A percentile compares a stretch with the other conserved stretches of the same genome.
Conservation (phyloP, 2,329 filamentous ascomycete genomes). For the Penicillium paneum region DNA sequence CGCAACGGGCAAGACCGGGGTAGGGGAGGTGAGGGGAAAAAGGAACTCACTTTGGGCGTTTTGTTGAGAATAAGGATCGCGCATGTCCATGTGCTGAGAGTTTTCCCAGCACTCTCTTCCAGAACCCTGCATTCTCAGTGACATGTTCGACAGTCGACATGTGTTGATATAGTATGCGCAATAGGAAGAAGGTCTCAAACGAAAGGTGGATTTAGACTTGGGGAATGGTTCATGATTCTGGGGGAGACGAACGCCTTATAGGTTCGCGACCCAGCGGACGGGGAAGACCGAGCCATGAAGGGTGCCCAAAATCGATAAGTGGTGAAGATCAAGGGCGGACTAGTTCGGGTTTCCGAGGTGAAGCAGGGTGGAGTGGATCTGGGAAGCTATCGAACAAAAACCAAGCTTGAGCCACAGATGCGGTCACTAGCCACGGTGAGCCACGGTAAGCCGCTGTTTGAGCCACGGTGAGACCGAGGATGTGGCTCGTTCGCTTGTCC, state of each 20-base stretch:
- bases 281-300: conserved; percentile 19
- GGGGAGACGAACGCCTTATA: conserved; percentile 20
- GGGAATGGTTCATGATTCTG: conserved; percentile 1
- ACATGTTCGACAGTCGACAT: conserved; percentile 29
- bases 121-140: conserved; percentile 29
- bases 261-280: conserved; percentile 3
- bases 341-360: conserved; percentile 19
- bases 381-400: conserved; percentile 18
- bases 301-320: conserved; percentile 20
- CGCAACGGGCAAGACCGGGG: conserved; percentile 17
- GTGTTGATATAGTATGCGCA: conserved; percentile 3
- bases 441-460: conserved; percentile 3
- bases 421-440: conserved; percentile 15
- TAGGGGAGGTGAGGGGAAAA: background rate
- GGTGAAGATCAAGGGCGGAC: conserved; percentile 29
- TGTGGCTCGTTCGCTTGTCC: conserved; percentile 19
- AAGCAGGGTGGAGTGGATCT: conserved; percentile 18
- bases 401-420: conserved; percentile 11
- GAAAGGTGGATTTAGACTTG: conserved; percentile 1
- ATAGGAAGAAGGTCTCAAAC: background rate
- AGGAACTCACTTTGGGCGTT: conserved; percentile 28
- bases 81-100: conserved; percentile 28
- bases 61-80: conserved; percentile 27
- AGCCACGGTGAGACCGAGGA: conserved; percentile 22
- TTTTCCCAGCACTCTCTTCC: conserved; percentile 32